Conservation (phyloP, 768 basidiomycete genomes). For the Russula olivacea region DNA sequence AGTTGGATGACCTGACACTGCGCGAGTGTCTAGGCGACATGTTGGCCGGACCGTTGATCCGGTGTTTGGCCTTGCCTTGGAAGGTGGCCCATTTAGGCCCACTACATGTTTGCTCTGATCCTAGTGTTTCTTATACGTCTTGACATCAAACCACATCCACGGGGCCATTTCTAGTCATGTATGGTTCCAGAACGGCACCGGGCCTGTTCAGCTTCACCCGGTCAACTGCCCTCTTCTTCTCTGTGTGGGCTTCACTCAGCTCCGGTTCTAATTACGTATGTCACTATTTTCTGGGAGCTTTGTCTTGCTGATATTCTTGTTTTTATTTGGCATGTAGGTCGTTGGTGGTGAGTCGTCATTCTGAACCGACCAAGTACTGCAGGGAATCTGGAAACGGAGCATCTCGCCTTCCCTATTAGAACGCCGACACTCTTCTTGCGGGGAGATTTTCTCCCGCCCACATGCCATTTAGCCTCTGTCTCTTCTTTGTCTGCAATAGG, state of each 20-base stretch:
- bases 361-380: background rate
- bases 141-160: background rate
- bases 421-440: background rate
- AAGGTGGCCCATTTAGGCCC: too few relatives aligned
- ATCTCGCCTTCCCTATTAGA: background rate
- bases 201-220: conserved; percentile 3
- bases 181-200: background rate
- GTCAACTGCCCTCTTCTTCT: conserved; percentile 38
- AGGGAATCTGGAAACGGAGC: background rate
- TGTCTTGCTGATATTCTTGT: background rate
- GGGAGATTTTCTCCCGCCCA: background rate
- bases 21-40: background rate
- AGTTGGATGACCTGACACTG: conserved; percentile 3
- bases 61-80: background rate
- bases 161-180: background rate
- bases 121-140: background rate
- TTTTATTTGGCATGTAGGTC: conserved; percentile 29
- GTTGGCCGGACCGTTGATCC: background rate
- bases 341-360: conserved; percentile 33
- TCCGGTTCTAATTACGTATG: conserved; percentile 75
- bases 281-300: conserved; percentile 2
- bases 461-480: background rate
- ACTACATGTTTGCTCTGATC: too few relatives aligned
- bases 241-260: conserved; percentile 53
- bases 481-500: background rate